Percentiles rank a stretch among this genome's conserved stretches.
phyloP scores from a whole-genome alignment of 2,329 filamentous ascomycete genomes.

The Emydomyces testavorans region DNA sequence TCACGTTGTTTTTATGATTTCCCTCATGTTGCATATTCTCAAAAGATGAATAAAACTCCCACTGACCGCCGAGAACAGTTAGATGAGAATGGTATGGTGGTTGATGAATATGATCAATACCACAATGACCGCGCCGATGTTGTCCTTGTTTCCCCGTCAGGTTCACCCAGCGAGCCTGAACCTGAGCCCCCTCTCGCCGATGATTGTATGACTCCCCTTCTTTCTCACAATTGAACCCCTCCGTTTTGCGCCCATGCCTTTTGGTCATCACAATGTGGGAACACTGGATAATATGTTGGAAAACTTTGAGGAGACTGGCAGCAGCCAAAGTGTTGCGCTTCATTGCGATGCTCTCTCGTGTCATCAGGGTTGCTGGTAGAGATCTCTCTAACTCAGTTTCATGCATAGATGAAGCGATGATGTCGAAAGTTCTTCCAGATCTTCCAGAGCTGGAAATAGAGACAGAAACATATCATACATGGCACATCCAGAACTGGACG shows the following conservation, averaged over 20 bases:
- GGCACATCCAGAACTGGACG: slow-evolving; percentile 79
- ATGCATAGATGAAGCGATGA: slow-evolving; percentile 65
- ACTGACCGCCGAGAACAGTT: slow-evolving; percentile 10
- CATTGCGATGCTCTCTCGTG: not conserved
- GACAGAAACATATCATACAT: slow-evolving; percentile 65
- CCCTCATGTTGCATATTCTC: no score
- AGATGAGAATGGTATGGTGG: slow-evolving; percentile 49
- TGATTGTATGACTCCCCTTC: slow-evolving; percentile 38
- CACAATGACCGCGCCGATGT: slow-evolving; percentile 52
- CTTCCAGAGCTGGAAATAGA: slow-evolving; percentile 70
- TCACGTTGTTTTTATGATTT: no score
- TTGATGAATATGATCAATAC: slow-evolving; percentile 47
- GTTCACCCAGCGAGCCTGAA: slow-evolving; percentile 46
- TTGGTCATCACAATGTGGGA: not conserved
- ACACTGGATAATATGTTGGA: not conserved
- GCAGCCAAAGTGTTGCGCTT: not conserved
- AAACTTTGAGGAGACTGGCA: not conserved
- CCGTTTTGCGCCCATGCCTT: not conserved
- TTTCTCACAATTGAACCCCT: not conserved
- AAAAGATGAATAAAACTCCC: no score
- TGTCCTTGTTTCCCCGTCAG: slow-evolving; percentile 51
- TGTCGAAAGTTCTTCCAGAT: slow-evolving; percentile 62
- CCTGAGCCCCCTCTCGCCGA: slow-evolving; percentile 46
- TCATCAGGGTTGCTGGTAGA: not conserved
- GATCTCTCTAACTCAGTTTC: not conserved